Percentiles rank a stretch among this genome's conserved stretches.
Conservation (phyloP, 768 basidiomycete genomes). For the Hericium erinaceus region DNA sequence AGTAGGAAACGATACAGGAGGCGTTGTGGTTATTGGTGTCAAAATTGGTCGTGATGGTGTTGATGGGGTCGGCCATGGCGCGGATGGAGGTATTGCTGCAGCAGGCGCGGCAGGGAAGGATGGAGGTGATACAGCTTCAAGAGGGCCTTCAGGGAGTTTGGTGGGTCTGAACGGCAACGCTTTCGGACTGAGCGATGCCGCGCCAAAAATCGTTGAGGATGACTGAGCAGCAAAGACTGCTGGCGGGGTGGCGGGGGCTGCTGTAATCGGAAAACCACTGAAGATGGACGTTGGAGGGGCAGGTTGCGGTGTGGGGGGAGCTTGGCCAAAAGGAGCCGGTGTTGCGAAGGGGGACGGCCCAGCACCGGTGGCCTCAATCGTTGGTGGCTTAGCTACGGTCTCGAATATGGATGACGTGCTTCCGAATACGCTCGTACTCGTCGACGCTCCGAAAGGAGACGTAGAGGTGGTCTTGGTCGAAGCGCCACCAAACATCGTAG, state of each 20-base stretch:
- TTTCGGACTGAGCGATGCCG: conserved; percentile 9
- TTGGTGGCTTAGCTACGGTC: too few species aligned
- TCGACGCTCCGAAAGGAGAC: conserved; percentile 5
- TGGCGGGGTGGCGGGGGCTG: too few species aligned
- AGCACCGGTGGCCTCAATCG: too few species aligned
- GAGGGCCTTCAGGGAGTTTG: conserved; percentile 6
- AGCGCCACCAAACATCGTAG: conserved; percentile 6
- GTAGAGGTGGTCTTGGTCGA: conserved; percentile 1
- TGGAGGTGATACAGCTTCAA: conserved; percentile 13
- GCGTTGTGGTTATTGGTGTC: conserved; percentile 1
- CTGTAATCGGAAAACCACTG: too few species aligned
- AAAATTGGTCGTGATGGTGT: background rate
- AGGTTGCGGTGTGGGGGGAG: too few species aligned
- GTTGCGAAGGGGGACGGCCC: too few species aligned
- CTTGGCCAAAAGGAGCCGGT: too few species aligned
- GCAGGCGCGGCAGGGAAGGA: background rate
- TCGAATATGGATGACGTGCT: too few species aligned
- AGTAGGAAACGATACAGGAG: conserved; percentile 4
- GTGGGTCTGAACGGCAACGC: conserved; percentile 13
- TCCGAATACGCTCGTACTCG: conserved; percentile 1
- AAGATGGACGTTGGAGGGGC: too few species aligned
- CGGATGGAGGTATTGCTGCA: background rate
- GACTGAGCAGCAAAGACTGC: background rate
- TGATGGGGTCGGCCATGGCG: background rate
- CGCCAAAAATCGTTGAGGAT: conserved; percentile 4